Evolutionary conservation across 345 rosid species (phyloP), one percentile per base, ranked within the genome.

Genomic region (Eucalyptus curtisii): DNA sequence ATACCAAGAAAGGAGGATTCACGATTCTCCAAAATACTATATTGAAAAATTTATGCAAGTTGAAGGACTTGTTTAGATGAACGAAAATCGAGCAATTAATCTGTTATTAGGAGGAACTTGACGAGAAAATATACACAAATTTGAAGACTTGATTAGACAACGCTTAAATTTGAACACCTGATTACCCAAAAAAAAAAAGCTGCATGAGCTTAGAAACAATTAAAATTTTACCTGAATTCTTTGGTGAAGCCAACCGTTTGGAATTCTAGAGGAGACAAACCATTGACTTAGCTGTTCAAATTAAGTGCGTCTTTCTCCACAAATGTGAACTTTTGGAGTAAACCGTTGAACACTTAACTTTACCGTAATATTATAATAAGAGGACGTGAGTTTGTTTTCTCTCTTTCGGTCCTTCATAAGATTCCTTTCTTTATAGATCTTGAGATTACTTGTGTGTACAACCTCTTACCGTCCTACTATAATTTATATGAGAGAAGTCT

Each of bases 121-220:
- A 76, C 12, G 0, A 7, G 30, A 11, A 76, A 40, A 76, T 30
- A 33, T 61, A 61, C 68, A 61, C 40, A 33, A 76, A 6, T 40
- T 76, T 20, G 7, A 76, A 24, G 27, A 40, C 47, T 37, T 40
- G 82, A 37, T 76, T 64, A 64, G 20, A 8, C 40, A 64, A 64
- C 0, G 6, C 40, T 64, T n/a, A n/a, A 14, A 61, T n/a, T 61
- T 61, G 71, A 0, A 30, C 33, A 13, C 71, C 13, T 0, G 19
- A 30, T 30, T 61, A 61, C 24, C n/a, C n/a, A n/a, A 2, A 55
- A 64, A 19, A 33, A 8, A 61, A n/a, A 31, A 16, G 2, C 7
- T 20, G 47, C 5, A 76, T 11, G 47, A 22, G 30, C 42, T 76
- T 76, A 20, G 40, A 37, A 76, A 76, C 82, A 76, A 20, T 30